Evolutionary conservation across 495 filamentous ascomycete species (phyloP).

Genomic region (Talaromyces proteolyticus): DNA sequence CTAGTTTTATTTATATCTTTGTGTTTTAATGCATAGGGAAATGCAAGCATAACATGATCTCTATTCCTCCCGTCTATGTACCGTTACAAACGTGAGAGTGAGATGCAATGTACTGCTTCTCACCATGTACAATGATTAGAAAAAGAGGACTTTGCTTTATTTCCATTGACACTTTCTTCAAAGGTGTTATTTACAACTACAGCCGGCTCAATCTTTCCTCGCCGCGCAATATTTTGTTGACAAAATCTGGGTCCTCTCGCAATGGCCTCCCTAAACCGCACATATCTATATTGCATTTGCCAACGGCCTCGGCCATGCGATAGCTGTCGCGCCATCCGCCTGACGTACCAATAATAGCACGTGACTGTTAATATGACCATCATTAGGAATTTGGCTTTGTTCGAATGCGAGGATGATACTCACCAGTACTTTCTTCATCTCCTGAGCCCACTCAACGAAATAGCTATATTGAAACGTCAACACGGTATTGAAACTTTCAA

Average conservation of each 20-base stretch:
- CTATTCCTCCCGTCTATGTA: too few species aligned
- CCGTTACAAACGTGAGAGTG: too few species aligned
- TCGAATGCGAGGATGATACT: not conserved
- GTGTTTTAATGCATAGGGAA: too few species aligned
- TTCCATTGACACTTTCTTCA: too few species aligned
- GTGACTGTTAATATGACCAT: slow-evolving; percentile 6
- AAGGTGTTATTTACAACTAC: too few species aligned
- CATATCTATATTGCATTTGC: slow-evolving; percentile 12
- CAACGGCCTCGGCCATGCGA: slow-evolving; percentile 13
- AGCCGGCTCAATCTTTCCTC: too few species aligned
- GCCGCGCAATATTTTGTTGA: slow-evolving; percentile 12
- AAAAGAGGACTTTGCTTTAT: too few species aligned
- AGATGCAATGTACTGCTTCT: too few species aligned
- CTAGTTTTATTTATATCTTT: too few species aligned
- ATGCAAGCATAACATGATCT: too few species aligned
- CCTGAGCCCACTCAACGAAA: slow-evolving; percentile 8
- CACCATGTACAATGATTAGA: too few species aligned
- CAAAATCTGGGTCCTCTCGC: slow-evolving; percentile 12
- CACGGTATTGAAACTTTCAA: too few species aligned
- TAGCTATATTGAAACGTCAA: not conserved
- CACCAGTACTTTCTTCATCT: slow-evolving; percentile 13
- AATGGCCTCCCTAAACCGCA: slow-evolving; percentile 10
- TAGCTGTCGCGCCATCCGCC: slow-evolving; percentile 13
- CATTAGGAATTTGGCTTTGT: not conserved
- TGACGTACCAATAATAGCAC: slow-evolving; percentile 13